These are phyloP conservation scores for Athelia sp. DNA, from an alignment of 1,284 basidiomycete genomes.

Conservation along the genomic window DNA sequence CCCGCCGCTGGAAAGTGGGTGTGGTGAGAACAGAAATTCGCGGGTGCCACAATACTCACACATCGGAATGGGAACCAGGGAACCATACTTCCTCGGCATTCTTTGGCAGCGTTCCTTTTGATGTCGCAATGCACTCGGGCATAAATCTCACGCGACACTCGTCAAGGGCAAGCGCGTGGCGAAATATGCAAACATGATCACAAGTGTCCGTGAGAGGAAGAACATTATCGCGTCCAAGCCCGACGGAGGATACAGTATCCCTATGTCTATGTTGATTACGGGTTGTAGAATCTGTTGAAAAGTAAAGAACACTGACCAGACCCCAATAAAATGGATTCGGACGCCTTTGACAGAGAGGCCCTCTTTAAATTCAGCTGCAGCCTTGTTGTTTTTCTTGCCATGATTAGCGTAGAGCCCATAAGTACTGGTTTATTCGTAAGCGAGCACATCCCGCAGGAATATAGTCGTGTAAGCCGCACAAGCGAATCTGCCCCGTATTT, in stretches of 20 bases:
- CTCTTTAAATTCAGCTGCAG: not conserved
- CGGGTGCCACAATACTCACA: no score
- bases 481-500: not conserved
- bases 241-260: not conserved
- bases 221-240: not conserved
- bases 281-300: not conserved
- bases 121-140: no score
- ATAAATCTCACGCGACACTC: not conserved
- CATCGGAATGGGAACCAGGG: no score
- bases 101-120: no score
- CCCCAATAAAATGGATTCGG: not conserved
- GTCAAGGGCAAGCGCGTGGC: not conserved
- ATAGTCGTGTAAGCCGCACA: no score
- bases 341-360: not conserved
- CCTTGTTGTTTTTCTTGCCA: not conserved
- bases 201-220: not conserved
- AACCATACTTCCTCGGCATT: no score
- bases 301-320: not conserved
- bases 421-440: not conserved
- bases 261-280: no score
- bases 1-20: no score
- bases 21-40: no score
- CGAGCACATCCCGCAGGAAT: not conserved
- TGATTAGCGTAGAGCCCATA: not conserved
- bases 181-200: not conserved